These are phyloP conservation scores for Aspergillus carbonarius DNA, from an alignment of 2,329 filamentous ascomycete genomes.

Conservation along the genomic window DNA sequence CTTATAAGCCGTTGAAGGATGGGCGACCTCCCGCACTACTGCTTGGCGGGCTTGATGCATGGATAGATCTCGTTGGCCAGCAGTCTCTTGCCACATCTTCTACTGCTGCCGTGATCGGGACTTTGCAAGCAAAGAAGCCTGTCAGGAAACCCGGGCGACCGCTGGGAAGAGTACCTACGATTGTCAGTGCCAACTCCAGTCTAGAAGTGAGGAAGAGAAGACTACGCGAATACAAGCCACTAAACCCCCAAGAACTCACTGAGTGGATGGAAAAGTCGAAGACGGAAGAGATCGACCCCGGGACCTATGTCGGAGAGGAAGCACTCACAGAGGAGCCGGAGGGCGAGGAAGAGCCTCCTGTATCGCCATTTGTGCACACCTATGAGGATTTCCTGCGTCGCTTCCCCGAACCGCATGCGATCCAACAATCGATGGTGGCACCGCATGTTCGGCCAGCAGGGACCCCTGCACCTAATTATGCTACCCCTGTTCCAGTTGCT, in stretches of 20 bases:
- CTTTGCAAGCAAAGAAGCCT: slow-evolving; percentile 39
- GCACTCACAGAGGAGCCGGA: slow-evolving; percentile 41
- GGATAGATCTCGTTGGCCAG: slow-evolving; percentile 77
- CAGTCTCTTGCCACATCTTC: slow-evolving; percentile 61
- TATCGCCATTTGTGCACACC: slow-evolving; percentile 60
- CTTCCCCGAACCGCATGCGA: slow-evolving; percentile 69
- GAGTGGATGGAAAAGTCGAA: slow-evolving; percentile 76
- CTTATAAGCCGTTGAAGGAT: slow-evolving; percentile 66
- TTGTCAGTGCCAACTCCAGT: slow-evolving; percentile 51
- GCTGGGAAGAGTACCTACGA: slow-evolving; percentile 53
- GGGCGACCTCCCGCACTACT: slow-evolving; percentile 72
- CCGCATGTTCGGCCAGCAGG: slow-evolving; percentile 33
- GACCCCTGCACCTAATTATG: slow-evolving; percentile 34
- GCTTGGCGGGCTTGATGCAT: slow-evolving; percentile 79
- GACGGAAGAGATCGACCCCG: slow-evolving; percentile 59
- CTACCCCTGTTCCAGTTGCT: slow-evolving; percentile 54
- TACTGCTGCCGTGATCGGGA: slow-evolving; percentile 52
- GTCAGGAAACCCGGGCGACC: slow-evolving; percentile 46
- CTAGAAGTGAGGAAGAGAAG: slow-evolving; percentile 57
- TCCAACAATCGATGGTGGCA: slow-evolving; percentile 57
- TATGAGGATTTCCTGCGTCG: slow-evolving; percentile 82
- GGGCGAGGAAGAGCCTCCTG: slow-evolving; percentile 47
- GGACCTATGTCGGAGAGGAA: slow-evolving; percentile 41
- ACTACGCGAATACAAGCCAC: slow-evolving; percentile 63
- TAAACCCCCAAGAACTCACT: slow-evolving; percentile 77